These are phyloP conservation scores for Leavenworthia alabamica DNA, from an alignment of 345 rosid genomes.

Conservation along the genomic window DNA sequence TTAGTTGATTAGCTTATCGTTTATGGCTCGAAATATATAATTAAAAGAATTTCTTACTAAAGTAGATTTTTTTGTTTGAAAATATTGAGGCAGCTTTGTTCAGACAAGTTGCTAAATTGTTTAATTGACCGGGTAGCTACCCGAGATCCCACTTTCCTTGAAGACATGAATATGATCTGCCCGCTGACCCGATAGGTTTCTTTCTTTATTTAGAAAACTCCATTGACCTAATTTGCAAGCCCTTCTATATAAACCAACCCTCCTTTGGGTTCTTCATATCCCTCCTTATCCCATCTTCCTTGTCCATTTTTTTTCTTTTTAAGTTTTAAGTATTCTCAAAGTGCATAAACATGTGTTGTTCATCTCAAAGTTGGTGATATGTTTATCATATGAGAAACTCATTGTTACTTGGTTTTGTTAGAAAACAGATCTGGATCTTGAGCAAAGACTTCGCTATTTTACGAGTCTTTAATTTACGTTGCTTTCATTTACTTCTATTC, in stretches of 20 bases:
- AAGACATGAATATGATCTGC: slow-evolving; percentile 1
- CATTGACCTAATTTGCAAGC: slow-evolving; percentile 30
- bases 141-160: neutral
- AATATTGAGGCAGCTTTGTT: neutral
- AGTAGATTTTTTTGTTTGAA: too few species aligned
- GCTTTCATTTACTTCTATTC: too few species aligned
- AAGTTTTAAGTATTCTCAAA: neutral
- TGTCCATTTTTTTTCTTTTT: neutral
- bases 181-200: slow-evolving; percentile 15
- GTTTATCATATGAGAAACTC: neutral
- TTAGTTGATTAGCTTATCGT: too few species aligned
- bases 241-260: slow-evolving; percentile 26
- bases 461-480: neutral
- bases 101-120: slow-evolving; percentile 19
- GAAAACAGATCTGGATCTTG: slow-evolving; percentile 5
- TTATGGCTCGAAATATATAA: too few species aligned
- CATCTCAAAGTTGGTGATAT: neutral
- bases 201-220: slow-evolving; percentile 1
- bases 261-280: neutral
- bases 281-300: neutral
- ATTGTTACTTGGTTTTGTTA: neutral
- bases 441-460: neutral
- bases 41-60: too few species aligned
- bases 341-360: neutral
- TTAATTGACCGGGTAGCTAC: slow-evolving; percentile 20